Percentiles rank a stretch among this genome's conserved stretches.
These are phyloP conservation scores for Podaxis sp. DNA, from an alignment of 768 basidiomycete genomes.

Conservation along the genomic window DNA sequence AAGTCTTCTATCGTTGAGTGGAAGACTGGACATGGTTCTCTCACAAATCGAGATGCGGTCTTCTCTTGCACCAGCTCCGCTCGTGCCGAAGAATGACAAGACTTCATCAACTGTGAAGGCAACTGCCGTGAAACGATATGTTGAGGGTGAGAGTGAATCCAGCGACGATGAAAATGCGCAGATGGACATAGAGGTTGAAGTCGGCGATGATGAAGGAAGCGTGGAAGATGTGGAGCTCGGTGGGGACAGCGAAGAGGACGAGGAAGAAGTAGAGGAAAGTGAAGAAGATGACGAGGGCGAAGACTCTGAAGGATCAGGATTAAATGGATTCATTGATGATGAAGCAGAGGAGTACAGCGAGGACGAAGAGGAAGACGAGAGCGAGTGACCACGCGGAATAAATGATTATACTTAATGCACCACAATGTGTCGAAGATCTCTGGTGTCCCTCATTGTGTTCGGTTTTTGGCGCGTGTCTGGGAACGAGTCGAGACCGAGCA, in stretches of 20 bases:
- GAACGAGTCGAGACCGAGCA: not conserved
- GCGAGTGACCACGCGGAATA: slow-evolving; percentile 32
- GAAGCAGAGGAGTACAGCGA: slow-evolving; percentile 58
- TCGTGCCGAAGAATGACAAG: slow-evolving; percentile 39
- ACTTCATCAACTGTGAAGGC: slow-evolving; percentile 25
- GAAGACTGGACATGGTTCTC: slow-evolving; percentile 89
- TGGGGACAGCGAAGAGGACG: slow-evolving; percentile 51
- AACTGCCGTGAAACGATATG: slow-evolving; percentile 47
- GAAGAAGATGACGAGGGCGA: slow-evolving; percentile 33
- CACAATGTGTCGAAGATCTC: not conserved
- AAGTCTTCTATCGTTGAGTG: slow-evolving; percentile 79
- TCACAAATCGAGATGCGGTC: slow-evolving; percentile 90
- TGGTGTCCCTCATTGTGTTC: not conserved
- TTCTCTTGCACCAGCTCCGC: slow-evolving; percentile 57
- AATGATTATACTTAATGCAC: not conserved
- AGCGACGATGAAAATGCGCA: slow-evolving; percentile 52
- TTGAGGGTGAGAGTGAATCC: slow-evolving; percentile 75
- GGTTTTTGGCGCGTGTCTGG: not conserved
- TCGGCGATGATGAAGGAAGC: slow-evolving; percentile 66
- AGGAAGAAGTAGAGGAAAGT: slow-evolving; percentile 29
- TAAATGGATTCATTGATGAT: slow-evolving; percentile 57
- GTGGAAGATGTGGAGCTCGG: slow-evolving; percentile 77
- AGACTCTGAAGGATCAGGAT: slow-evolving; percentile 23
- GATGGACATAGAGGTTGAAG: slow-evolving; percentile 59
- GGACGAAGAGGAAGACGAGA: slow-evolving; percentile 44